Evolutionary conservation across 2,329 filamentous ascomycete species (phyloP).

Genomic region (Elsinoe perseae): DNA sequence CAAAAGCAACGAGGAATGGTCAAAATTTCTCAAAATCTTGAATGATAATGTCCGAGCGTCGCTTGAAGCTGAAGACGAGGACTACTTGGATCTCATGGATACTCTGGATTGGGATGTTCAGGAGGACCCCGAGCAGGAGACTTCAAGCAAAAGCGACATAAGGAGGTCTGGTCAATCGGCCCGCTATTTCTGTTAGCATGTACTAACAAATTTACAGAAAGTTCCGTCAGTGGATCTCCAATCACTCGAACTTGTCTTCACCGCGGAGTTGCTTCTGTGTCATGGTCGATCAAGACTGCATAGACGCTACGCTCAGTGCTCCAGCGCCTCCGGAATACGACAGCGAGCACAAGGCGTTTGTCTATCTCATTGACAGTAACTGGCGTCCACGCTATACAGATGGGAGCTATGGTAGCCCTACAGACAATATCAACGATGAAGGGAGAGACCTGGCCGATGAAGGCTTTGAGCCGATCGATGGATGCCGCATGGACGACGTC

Average conservation of each 20-base stretch:
- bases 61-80: not conserved
- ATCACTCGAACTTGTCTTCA: not conserved
- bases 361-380: slow-evolving; percentile 1
- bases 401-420: not conserved
- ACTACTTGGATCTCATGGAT: not conserved
- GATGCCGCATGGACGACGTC: slow-evolving; percentile 3
- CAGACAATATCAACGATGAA: not conserved
- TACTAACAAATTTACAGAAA: not conserved
- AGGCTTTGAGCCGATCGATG: not conserved
- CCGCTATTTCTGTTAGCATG: not conserved
- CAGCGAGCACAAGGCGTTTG: not conserved
- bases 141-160: not conserved
- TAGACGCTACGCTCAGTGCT: not conserved
- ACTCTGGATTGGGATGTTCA: not conserved
- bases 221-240: not conserved
- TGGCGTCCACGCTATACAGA: not conserved
- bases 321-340: not conserved
- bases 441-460: not conserved
- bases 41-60: not conserved
- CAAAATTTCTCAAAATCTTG: not conserved
- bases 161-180: not conserved
- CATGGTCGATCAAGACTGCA: slow-evolving; percentile 4
- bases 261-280: not conserved
- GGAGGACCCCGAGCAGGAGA: not conserved
- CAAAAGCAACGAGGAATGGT: slow-evolving; percentile 4